Conservation (phyloP, 140 eudicot species). For the Senecio squalidus region DNA sequence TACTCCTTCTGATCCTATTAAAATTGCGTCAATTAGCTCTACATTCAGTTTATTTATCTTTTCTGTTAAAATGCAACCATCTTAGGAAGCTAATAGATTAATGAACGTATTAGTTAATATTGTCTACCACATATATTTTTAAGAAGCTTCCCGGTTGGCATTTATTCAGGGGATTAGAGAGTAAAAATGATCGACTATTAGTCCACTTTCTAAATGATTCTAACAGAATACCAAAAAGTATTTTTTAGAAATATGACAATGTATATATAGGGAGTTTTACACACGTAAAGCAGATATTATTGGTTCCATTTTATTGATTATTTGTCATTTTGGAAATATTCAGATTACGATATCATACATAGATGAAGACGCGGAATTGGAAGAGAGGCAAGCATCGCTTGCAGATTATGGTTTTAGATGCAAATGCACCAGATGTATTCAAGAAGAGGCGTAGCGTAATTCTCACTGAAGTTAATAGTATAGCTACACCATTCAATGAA, state of each 20-base stretch:
- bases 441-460: conserved; percentile 32
- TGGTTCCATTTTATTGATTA: background rate
- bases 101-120: background rate
- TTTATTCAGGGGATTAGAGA: background rate
- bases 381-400: conserved; percentile 68
- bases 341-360: conserved; percentile 97
- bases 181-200: background rate
- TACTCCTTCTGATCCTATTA: background rate
- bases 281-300: background rate
- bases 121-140: background rate
- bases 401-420: conserved; percentile 91
- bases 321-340: background rate
- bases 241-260: background rate
- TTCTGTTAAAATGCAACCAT: background rate
- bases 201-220: background rate
- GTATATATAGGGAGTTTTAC: background rate
- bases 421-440: conserved; percentile 60
- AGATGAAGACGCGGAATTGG: conserved; percentile 71
- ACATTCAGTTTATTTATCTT: background rate
- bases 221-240: background rate
- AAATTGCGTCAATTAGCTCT: background rate
- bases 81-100: background rate
- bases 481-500: too few species aligned
- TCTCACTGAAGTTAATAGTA: too few species aligned
- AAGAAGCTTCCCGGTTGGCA: background rate